Base-by-base conservation (phyloP, 2,329 filamentous ascomycete species). In the Alternaria tenuissima region DNA sequence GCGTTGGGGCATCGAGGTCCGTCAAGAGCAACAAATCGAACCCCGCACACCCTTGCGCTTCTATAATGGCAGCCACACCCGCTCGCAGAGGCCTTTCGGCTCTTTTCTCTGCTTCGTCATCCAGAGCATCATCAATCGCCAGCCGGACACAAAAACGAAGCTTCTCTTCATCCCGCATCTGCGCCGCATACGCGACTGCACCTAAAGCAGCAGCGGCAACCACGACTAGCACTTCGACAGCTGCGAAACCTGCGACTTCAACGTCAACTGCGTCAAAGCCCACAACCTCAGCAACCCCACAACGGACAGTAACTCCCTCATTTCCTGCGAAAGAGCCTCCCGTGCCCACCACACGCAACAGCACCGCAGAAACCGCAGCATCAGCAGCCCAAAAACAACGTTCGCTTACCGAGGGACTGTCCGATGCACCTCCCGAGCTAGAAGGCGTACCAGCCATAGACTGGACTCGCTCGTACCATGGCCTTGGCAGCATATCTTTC, bases 401-500 rank as follows among this genome's bases (percentile, higher is more conserved):
- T 59, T 80, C 79, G 44, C 79, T 87, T 22, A 83, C 82, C 20
- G 75, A 77, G 9, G 85, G 85, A 22, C 81, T 88, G 3, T 56
- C 54, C 32, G 80, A 82, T 60, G 83, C 85, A 57, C 81, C 84
- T 7, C 82, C 84, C 3, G 74, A 81, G 38, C 74, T 84, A 20
- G 76, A 82, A 63, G 82, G 85, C 52, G 80, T 81, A 36, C 79
- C 81, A 44, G 85, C 86, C 46, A 86, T 91, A 55, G 90, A 96
- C 84, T 97, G 94, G 94, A 88, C 90, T 20, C 88, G 86, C 49
- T 96, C 92, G 14, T 97, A 90, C 82, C 89, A 94, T 78, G 92
- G 92, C 12, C 86, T 97, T 18, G 90, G 89, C 36, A 84, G 85
- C 0, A 82, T 83, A 34, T 86, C 92, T 0, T 96, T 97, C 78